A percentile compares a stretch with the other conserved stretches of the same genome.
Conservation (phyloP, 305 asterid genomes). For the Plantago coronopus region DNA sequence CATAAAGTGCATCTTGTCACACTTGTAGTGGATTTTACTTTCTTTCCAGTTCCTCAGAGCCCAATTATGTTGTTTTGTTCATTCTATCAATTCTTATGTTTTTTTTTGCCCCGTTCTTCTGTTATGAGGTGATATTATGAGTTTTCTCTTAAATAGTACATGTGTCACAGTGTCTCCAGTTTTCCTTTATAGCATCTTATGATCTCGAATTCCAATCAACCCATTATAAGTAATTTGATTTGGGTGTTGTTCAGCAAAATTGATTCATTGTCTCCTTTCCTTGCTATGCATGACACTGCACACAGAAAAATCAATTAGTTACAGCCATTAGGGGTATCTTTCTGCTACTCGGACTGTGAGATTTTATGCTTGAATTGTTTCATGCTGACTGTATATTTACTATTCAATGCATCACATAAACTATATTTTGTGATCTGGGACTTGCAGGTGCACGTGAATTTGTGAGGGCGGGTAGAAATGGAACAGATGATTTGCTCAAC, state of each 20-base stretch:
- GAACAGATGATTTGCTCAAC: conserved; percentile 85
- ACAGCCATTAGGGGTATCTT: background rate
- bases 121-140: too few species aligned
- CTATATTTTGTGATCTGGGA: conserved; percentile 19
- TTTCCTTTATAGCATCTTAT: background rate
- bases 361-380: background rate
- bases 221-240: background rate
- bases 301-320: background rate
- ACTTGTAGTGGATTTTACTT: too few species aligned
- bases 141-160: too few species aligned
- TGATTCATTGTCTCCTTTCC: background rate
- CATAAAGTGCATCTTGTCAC: too few species aligned
- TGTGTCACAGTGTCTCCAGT: too few species aligned
- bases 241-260: background rate
- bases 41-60: too few species aligned
- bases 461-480: conserved; percentile 66
- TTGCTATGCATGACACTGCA: too few species aligned
- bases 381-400: background rate
- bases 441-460: conserved; percentile 87
- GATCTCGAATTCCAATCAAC: background rate
- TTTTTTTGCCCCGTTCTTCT: too few species aligned
- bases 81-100: too few species aligned
- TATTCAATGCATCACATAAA: background rate
- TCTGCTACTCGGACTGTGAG: background rate
- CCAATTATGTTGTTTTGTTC: too few species aligned